A percentile compares a stretch with the other conserved stretches of the same genome.
These are phyloP conservation scores for Xylaria polymorpha DNA, from an alignment of 2,329 filamentous ascomycete genomes.

Conservation along the genomic window DNA sequence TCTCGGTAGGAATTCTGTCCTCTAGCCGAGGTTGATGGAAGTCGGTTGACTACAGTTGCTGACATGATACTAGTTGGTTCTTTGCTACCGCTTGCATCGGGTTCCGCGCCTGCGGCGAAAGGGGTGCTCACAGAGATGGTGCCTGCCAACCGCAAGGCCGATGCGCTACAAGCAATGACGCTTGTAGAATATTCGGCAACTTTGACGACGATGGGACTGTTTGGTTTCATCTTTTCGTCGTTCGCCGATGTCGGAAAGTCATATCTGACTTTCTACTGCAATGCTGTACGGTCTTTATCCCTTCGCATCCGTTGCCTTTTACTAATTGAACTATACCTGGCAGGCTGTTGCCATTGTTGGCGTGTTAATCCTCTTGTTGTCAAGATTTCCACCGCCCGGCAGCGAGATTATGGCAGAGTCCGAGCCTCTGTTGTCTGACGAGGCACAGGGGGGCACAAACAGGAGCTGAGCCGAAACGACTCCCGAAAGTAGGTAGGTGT, in stretches of 20 bases:
- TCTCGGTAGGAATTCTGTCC: slow-evolving; percentile 37
- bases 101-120: slow-evolving; percentile 44
- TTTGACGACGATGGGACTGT: slow-evolving; percentile 42
- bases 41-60: not conserved
- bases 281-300: slow-evolving; percentile 39
- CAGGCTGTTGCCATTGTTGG: slow-evolving; percentile 44
- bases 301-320: not conserved
- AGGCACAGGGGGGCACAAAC: not conserved
- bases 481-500: not conserved
- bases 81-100: slow-evolving; percentile 44
- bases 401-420: slow-evolving; percentile 38
- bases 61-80: slow-evolving; percentile 37
- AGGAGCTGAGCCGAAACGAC: not conserved
- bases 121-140: slow-evolving; percentile 46
- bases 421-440: slow-evolving; percentile 21
- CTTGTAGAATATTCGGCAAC: slow-evolving; percentile 42
- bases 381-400: slow-evolving; percentile 40
- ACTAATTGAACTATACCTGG: slow-evolving; percentile 20
- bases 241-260: slow-evolving; percentile 41
- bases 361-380: slow-evolving; percentile 40
- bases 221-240: slow-evolving; percentile 44
- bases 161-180: slow-evolving; percentile 45
- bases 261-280: slow-evolving; percentile 46
- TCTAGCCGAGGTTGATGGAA: no score
- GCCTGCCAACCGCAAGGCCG: slow-evolving; percentile 40